phyloP scores from a whole-genome alignment of 768 basidiomycete genomes.

The Trichaptum fuscoviolaceum region DNA sequence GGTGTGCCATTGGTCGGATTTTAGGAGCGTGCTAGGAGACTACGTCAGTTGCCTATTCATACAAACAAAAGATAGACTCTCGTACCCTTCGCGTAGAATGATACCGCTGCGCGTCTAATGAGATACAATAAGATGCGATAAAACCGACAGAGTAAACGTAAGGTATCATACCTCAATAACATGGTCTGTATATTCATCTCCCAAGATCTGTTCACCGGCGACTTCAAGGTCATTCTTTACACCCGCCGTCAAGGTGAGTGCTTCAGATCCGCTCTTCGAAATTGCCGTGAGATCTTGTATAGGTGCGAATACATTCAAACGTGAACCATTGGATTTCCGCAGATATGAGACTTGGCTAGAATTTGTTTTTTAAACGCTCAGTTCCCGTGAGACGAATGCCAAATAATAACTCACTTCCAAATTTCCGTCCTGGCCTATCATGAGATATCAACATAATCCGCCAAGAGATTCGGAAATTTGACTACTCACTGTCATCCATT shows the following conservation, averaged over 20 bases:
- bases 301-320: conserved; percentile 87
- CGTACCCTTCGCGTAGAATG: conserved; percentile 82
- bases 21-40: conserved; percentile 64
- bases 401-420: conserved; percentile 68
- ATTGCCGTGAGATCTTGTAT: conserved; percentile 81
- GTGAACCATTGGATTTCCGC: conserved; percentile 73
- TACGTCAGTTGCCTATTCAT: conserved; percentile 7
- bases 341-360: conserved; percentile 81
- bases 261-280: conserved; percentile 61
- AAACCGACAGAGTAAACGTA: neutral
- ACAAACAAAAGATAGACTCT: conserved; percentile 14
- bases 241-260: conserved; percentile 54
- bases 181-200: conserved; percentile 94
- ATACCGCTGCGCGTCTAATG: conserved; percentile 84
- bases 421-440: conserved; percentile 76
- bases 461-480: neutral
- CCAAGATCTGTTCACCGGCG: conserved; percentile 78
- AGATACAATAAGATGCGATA: neutral
- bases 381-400: neutral
- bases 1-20: conserved; percentile 88
- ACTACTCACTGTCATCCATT: conserved; percentile 73
- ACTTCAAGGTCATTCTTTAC: conserved; percentile 71
- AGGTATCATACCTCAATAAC: conserved; percentile 69
- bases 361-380: neutral
- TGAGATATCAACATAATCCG: neutral